Conservation (phyloP, 805 yeast species). For the Lipomyces sp. region DNA sequence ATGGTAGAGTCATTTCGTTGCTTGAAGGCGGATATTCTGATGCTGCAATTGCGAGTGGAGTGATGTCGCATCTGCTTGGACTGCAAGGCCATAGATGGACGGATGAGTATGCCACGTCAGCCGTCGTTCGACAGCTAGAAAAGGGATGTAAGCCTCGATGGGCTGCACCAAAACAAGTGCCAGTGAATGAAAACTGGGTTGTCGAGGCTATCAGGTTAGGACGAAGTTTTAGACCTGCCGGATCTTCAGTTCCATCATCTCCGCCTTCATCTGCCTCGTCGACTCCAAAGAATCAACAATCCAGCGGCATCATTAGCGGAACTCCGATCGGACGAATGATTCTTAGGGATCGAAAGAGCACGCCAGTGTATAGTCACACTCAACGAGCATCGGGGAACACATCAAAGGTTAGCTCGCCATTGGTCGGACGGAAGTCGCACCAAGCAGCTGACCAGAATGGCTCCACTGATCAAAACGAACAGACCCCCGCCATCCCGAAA, state of each 20-base stretch:
- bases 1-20: conserved; percentile 67
- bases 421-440: not conserved
- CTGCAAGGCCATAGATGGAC: conserved; percentile 48
- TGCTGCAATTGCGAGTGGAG: conserved; percentile 78
- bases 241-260: not conserved
- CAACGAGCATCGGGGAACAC: not conserved
- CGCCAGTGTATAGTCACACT: conserved; percentile 13
- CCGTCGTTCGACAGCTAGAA: conserved; percentile 22
- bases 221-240: conserved; percentile 42
- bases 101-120: conserved; percentile 19
- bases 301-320: not conserved
- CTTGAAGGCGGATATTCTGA: conserved; percentile 89
- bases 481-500: not conserved
- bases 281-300: conserved; percentile 8
- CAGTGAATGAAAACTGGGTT: conserved; percentile 25
- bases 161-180: conserved; percentile 21
- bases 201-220: conserved; percentile 44
- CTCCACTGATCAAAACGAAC: not conserved
- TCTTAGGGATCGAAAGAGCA: conserved; percentile 21
- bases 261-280: conserved; percentile 1
- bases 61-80: conserved; percentile 78
- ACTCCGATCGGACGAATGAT: conserved; percentile 11
- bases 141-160: conserved; percentile 29
- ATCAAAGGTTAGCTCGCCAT: conserved; percentile 11
- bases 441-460: not conserved